A percentile compares a stretch with the other conserved stretches of the same genome.
These are phyloP conservation scores for Suillus spraguei DNA, from an alignment of 768 basidiomycete genomes.

Conservation along the genomic window DNA sequence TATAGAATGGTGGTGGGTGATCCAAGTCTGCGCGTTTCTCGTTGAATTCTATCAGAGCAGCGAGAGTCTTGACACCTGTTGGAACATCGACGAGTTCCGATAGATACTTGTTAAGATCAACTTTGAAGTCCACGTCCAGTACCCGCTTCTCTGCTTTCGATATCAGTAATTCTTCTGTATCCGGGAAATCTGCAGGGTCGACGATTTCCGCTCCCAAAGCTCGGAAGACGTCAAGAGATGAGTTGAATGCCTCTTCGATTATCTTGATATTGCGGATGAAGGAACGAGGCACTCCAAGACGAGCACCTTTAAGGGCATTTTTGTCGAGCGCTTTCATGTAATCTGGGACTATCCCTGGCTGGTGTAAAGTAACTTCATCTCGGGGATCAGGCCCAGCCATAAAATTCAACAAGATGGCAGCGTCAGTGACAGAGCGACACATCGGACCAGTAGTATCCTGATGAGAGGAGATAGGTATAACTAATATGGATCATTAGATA, in stretches of 20 bases:
- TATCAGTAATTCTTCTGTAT: constrained; percentile 39
- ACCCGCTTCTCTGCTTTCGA: constrained; percentile 60
- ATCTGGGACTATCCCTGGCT: not conserved
- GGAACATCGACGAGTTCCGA: constrained; percentile 52
- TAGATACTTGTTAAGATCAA: constrained; percentile 46
- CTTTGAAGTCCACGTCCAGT: constrained; percentile 60
- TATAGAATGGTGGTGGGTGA: constrained; percentile 36
- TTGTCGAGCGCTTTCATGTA: not conserved
- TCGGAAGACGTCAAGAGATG: not conserved
- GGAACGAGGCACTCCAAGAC: not conserved
- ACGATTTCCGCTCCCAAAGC: constrained; percentile 23
- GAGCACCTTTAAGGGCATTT: not conserved
- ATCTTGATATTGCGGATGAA: not conserved
- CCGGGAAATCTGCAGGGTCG: constrained; percentile 62
- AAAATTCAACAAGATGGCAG: not conserved
- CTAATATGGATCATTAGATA: not conserved
- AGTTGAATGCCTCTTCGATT: not conserved
- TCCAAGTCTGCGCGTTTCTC: constrained; percentile 52
- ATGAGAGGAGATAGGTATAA: not conserved
- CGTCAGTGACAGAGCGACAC: not conserved
- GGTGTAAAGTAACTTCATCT: not conserved
- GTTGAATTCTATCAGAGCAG: constrained; percentile 62
- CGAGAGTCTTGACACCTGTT: constrained; percentile 58
- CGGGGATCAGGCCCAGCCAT: not conserved
- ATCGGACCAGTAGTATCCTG: not conserved